Percentiles rank a stretch among this genome's conserved stretches.
phyloP scores from a whole-genome alignment of 2,329 filamentous ascomycete species.

The Fusarium humuli region DNA sequence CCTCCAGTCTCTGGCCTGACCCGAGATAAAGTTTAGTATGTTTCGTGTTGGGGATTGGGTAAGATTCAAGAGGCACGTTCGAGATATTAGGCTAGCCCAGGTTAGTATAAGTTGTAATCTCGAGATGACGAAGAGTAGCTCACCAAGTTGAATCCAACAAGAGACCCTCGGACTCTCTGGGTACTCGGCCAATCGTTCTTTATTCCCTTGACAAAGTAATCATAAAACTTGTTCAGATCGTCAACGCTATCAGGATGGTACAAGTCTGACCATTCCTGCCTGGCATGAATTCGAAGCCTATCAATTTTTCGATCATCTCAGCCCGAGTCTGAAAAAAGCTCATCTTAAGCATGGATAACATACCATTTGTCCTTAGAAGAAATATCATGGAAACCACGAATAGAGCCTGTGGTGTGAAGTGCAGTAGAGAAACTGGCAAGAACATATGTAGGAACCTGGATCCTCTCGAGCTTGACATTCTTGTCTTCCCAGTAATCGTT shows the following conservation, averaged over 20 bases:
- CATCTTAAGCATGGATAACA: neutral
- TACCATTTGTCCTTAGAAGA: slow-evolving; percentile 1
- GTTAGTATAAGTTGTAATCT: neutral
- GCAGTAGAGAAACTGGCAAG: neutral
- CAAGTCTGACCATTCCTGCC: slow-evolving; percentile 3
- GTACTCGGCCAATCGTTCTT: neutral
- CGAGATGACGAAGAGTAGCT: neutral
- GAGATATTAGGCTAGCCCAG: neutral
- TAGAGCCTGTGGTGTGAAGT: neutral
- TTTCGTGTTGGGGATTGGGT: neutral
- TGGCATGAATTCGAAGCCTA: slow-evolving; percentile 3
- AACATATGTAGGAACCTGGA: neutral
- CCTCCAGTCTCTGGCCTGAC: neutral
- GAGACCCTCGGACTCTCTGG: neutral
- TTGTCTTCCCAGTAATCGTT: slow-evolving; percentile 6
- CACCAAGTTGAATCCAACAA: neutral
- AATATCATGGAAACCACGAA: neutral
- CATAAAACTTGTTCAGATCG: neutral
- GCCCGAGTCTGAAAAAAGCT: no score
- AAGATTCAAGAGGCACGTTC: neutral
- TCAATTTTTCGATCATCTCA: no score
- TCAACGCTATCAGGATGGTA: slow-evolving; percentile 1
- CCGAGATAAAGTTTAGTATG: neutral
- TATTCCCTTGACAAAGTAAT: neutral
- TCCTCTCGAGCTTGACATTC: neutral